Conservation (phyloP, 2,329 filamentous ascomycete genomes). For the Aureobasidium sp. region DNA sequence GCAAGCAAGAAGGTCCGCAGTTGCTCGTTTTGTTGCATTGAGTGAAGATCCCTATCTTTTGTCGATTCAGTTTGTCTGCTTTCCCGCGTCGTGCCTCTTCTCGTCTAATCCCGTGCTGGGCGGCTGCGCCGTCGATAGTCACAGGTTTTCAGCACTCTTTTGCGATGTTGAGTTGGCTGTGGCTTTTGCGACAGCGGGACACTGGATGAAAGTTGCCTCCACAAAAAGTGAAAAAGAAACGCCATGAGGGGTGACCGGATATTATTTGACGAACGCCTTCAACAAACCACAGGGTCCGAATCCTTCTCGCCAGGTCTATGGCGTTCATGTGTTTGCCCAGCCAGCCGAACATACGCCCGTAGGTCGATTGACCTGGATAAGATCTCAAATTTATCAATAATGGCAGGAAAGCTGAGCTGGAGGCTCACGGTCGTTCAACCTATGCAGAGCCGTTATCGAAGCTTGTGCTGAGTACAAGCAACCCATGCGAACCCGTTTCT, state of each 20-base stretch:
- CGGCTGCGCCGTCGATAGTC: neutral
- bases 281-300: neutral
- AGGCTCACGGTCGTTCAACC: neutral
- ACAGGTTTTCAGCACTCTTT: neutral
- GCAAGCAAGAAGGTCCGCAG: neutral
- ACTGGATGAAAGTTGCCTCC: neutral
- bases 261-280: neutral
- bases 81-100: slow-evolving; percentile 4
- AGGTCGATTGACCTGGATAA: neutral
- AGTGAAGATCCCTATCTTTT: slow-evolving; percentile 9
- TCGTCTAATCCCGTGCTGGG: slow-evolving; percentile 2
- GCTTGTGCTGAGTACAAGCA: neutral
- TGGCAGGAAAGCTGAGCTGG: neutral
- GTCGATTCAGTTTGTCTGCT: neutral
- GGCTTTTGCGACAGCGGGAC: slow-evolving; percentile 6
- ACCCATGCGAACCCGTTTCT: slow-evolving; percentile 6
- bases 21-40: neutral
- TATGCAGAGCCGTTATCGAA: slow-evolving; percentile 2
- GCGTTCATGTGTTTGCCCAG: neutral
- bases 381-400: neutral
- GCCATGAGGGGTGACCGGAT: slow-evolving; percentile 1
- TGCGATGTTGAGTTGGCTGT: neutral
- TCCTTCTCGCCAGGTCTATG: neutral
- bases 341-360: neutral
- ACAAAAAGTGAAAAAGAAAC: neutral